Evolutionary conservation across 345 rosid species (phyloP).

Genomic region (Melastoma malabathricum): DNA sequence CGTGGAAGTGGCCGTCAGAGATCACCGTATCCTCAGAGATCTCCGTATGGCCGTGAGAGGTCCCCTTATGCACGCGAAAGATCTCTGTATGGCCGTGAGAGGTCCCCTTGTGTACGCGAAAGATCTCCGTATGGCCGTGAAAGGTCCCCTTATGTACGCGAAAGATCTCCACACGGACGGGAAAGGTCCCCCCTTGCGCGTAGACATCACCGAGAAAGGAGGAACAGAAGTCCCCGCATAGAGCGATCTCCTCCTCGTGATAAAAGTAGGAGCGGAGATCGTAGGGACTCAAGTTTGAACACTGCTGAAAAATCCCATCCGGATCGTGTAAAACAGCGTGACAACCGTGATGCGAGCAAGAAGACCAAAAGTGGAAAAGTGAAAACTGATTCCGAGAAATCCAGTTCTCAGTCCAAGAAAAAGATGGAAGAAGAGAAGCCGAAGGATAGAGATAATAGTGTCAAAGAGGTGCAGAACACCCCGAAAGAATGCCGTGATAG

Average conservation of each 20-base stretch:
- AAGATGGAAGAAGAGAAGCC: slow-evolving; percentile 50
- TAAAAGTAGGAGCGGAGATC: slow-evolving; percentile 30
- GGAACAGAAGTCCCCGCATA: slow-evolving; percentile 59
- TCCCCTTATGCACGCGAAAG: no score
- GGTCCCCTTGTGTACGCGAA: no score
- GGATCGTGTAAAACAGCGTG: slow-evolving; percentile 37
- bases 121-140: slow-evolving; percentile 14
- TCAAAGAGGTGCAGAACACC: slow-evolving; percentile 22
- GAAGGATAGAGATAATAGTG: slow-evolving; percentile 32
- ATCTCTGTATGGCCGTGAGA: slow-evolving; percentile 18
- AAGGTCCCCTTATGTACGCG: slow-evolving; percentile 38
- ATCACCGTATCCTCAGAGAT: slow-evolving; percentile 8
- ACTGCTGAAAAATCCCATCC: slow-evolving; percentile 42
- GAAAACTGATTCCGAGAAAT: slow-evolving; percentile 21
- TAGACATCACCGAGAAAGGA: slow-evolving; percentile 50
- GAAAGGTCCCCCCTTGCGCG: slow-evolving; percentile 50
- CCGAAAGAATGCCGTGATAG: slow-evolving; percentile 51
- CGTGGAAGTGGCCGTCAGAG: slow-evolving; percentile 14
- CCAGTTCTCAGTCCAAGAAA: slow-evolving; percentile 30
- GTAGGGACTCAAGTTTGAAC: slow-evolving; percentile 52
- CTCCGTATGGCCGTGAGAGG: slow-evolving; percentile 19
- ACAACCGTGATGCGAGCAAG: slow-evolving; percentile 35
- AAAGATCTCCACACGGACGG: slow-evolving; percentile 51
- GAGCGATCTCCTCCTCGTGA: slow-evolving; percentile 62
- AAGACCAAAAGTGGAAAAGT: slow-evolving; percentile 34